Conservation (phyloP, 192 early-diverging fungal genomes). For the Dispira simplex region DNA sequence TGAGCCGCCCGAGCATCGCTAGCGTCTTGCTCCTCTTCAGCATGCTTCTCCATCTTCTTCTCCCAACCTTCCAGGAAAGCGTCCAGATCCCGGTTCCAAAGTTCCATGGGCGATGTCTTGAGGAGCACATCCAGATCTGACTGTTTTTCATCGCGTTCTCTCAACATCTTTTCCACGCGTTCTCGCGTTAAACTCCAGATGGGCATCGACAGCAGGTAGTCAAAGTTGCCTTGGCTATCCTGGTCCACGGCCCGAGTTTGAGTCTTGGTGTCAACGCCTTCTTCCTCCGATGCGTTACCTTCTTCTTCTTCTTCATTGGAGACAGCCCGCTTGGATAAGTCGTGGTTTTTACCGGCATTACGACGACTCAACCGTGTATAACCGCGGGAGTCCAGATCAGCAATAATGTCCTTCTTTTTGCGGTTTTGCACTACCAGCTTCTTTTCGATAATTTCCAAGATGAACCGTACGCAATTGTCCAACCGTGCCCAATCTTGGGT, state of each 20-base stretch:
- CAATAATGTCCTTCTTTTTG: conserved; percentile 60
- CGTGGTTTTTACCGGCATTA: conserved; percentile 16
- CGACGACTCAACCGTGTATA: conserved; percentile 45
- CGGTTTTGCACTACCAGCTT: conserved; percentile 71
- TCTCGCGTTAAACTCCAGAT: conserved; percentile 85
- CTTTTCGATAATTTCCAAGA: conserved; percentile 75
- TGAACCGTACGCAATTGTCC: conserved; percentile 79
- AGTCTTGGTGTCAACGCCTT: conserved; percentile 11
- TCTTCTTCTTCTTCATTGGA: conserved; percentile 31
- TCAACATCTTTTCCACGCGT: conserved; percentile 62
- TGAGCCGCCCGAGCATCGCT: conserved; percentile 15
- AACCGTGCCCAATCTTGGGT: conserved; percentile 46
- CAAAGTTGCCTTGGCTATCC: conserved; percentile 28
- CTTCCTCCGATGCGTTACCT: conserved; percentile 15
- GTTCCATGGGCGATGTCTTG: conserved; percentile 42
- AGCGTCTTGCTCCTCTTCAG: conserved; percentile 15
- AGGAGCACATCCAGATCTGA: conserved; percentile 47
- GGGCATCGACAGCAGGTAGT: conserved; percentile 81
- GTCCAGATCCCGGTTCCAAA: conserved; percentile 84
- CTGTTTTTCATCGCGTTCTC: conserved; percentile 49
- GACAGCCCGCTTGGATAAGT: conserved; percentile 5
- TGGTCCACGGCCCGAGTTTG: neutral
- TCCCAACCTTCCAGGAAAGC: conserved; percentile 74
- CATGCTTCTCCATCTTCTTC: conserved; percentile 25
- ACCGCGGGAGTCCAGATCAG: conserved; percentile 48